Percentiles rank a stretch among this genome's conserved stretches.
phyloP scores from a whole-genome alignment of 106 monocot genomes.

The Phalaenopsis aphrodite region DNA sequence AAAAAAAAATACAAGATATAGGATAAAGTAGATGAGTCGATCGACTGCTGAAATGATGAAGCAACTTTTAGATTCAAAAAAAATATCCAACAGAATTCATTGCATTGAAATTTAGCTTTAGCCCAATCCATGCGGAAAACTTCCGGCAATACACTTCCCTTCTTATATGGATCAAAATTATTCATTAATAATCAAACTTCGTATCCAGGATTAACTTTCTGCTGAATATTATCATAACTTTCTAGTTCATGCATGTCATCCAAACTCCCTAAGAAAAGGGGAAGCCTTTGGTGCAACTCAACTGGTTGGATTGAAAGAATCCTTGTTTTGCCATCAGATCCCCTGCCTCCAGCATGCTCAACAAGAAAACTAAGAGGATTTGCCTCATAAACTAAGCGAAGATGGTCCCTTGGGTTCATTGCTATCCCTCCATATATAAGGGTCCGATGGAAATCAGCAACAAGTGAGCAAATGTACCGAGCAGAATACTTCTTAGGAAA shows the following conservation, averaged over 20 bases:
- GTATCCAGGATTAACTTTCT: conserved; percentile 96
- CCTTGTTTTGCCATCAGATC: conserved; percentile 81
- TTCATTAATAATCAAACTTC: conserved; percentile 52
- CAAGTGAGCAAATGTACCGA: conserved; percentile 86
- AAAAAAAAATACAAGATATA: neutral
- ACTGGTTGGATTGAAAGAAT: conserved; percentile 86
- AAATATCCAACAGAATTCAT: neutral
- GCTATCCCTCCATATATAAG: conserved; percentile 83
- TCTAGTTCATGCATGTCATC: conserved; percentile 94
- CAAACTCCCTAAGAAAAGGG: conserved; percentile 72
- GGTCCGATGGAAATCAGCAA: conserved; percentile 89
- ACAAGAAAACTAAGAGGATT: conserved; percentile 94
- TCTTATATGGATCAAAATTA: neutral
- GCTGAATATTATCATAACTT: conserved; percentile 85
- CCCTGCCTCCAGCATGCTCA: conserved; percentile 91
- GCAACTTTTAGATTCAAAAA: no score
- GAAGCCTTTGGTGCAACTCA: conserved; percentile 87
- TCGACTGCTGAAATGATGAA: no score
- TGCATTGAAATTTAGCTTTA: neutral
- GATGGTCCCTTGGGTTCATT: conserved; percentile 97
- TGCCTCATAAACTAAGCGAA: conserved; percentile 89
- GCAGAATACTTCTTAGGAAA: conserved; percentile 92
- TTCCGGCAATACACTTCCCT: neutral
- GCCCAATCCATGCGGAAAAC: neutral
- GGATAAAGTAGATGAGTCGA: neutral